Conservation (phyloP, 2,329 filamentous ascomycete genomes). For the Aspergillus fumigatiaffinis region DNA sequence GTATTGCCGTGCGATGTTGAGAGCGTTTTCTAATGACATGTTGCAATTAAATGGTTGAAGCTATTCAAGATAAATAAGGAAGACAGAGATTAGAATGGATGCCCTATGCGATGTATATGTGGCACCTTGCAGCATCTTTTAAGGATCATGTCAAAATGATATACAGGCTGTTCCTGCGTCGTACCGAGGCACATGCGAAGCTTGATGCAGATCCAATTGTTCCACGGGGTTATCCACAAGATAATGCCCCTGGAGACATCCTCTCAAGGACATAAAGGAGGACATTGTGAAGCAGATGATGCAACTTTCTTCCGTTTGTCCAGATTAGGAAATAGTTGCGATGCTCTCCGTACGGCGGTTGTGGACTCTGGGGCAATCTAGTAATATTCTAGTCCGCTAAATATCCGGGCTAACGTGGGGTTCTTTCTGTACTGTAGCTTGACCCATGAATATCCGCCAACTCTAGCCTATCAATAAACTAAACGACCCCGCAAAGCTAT, state of each 20-base stretch:
- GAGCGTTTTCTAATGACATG: slow-evolving; percentile 16
- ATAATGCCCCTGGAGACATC: background rate
- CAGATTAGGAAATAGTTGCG: slow-evolving; percentile 2
- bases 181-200: background rate
- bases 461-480: background rate
- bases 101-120: background rate
- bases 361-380: background rate
- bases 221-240: background rate
- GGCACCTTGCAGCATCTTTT: background rate
- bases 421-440: background rate
- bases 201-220: background rate
- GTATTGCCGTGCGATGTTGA: slow-evolving; percentile 23
- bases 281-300: background rate
- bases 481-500: background rate
- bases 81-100: background rate
- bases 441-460: background rate
- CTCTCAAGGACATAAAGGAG: background rate
- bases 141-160: background rate
- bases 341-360: background rate
- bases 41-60: background rate
- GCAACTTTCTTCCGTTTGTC: background rate
- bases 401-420: background rate
- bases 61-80: background rate
- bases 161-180: background rate
- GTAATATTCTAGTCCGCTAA: background rate